Conservation (phyloP, 495 filamentous ascomycete species). For the Penicillium psychrofluorescens region DNA sequence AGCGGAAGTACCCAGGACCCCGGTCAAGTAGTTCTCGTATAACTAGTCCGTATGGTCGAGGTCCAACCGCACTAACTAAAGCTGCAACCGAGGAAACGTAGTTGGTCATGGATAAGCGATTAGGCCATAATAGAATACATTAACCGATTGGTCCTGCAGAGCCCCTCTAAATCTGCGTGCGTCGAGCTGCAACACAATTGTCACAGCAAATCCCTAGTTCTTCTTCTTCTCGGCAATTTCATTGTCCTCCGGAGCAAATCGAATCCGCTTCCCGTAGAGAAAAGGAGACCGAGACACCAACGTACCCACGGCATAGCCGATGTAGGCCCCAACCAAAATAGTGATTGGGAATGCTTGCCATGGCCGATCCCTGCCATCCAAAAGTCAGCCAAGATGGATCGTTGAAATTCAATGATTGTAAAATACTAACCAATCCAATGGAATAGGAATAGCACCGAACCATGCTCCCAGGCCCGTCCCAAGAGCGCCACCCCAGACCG, state of each 20-base stretch:
- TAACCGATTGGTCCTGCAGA: slow-evolving; percentile 1
- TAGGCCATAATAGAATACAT: slow-evolving; percentile 2
- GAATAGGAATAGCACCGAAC: slow-evolving; percentile 78
- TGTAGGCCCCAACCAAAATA: slow-evolving; percentile 65
- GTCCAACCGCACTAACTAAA: too few species aligned
- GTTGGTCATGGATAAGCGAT: too few species aligned
- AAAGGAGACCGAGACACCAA: slow-evolving; percentile 46
- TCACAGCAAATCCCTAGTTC: slow-evolving; percentile 5
- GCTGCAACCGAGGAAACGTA: not conserved
- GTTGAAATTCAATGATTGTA: slow-evolving; percentile 2
- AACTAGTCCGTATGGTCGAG: too few species aligned
- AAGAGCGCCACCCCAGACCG: slow-evolving; percentile 34
- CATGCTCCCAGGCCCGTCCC: slow-evolving; percentile 50
- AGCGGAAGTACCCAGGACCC: too few species aligned
- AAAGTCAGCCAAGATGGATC: slow-evolving; percentile 4
- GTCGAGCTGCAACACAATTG: not conserved
- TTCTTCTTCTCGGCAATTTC: slow-evolving; percentile 22
- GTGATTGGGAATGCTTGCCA: slow-evolving; percentile 99
- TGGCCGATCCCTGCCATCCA: slow-evolving; percentile 59
- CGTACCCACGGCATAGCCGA: slow-evolving; percentile 59
- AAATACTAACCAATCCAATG: slow-evolving; percentile 73
- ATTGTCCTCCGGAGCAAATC: slow-evolving; percentile 37
- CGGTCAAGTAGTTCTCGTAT: too few species aligned
- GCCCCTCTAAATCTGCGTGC: too few species aligned
- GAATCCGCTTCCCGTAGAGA: slow-evolving; percentile 56